Evolutionary conservation across 2,329 filamentous ascomycete genomes (phyloP), one percentile per base, ranked within the genome.

Genomic region (Tolypocladium capitatum): DNA sequence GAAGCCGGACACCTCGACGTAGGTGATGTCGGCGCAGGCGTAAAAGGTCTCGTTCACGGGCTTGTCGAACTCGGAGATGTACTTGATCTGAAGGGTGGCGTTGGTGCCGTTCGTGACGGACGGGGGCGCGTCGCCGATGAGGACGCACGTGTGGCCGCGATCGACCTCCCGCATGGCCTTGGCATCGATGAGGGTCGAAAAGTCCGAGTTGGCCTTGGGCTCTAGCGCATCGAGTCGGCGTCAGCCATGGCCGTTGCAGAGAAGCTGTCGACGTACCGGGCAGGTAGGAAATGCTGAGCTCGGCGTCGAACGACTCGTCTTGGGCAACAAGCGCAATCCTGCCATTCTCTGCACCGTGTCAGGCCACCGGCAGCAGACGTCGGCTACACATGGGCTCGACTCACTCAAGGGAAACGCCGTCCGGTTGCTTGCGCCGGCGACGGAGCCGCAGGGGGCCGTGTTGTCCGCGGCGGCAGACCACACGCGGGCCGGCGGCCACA

Each of bases 401-500:
- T 45, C 57, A 76, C 74, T 62, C 21, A 82, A 55, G 24, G 78
- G 79, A 51, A 80, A 81, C 4, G 69, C 57, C 0, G 76, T 80
- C 47, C 78, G 65, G 51, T 76, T 76, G 0, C 60, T 62, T 3
- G 69, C 63, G 1, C 66, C 63, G 16, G 67, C 64, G 11, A 64
- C 61, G 11, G 75, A 78, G 46, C 78, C 78, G 55, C 79, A 82
- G 0, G 78, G 78, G 7, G 70, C 66, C 5, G 59, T 73, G 55
- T 80, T 80, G 56, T 81, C 78, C 34, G 69, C 61, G 13, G 67
- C 66, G 30, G 70, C 73, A 45, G 66, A 66, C 76, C 77, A 83
- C 36, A 66, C 63, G 46, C 78, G 68, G 59, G 81, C 76, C 14
- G 67, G 57, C 4, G 78, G 78, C 77, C 78, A 82, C 61, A 81